phyloP scores from a whole-genome alignment of 257 asterid species.

The Catharanthus roseus region DNA sequence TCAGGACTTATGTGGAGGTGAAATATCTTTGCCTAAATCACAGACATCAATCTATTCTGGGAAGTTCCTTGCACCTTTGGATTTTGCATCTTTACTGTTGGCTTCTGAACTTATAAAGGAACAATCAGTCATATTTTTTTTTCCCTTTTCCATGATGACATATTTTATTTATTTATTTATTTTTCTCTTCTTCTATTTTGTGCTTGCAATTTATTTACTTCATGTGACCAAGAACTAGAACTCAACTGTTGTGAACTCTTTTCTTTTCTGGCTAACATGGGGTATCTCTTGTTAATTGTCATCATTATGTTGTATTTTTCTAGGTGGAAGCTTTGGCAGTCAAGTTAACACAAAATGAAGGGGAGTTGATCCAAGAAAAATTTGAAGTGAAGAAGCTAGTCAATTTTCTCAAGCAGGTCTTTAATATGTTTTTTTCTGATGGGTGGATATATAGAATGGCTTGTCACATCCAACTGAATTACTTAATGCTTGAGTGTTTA shows the following conservation, averaged over 20 bases:
- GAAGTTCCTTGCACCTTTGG: background rate
- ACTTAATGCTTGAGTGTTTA: background rate
- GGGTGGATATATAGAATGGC: background rate
- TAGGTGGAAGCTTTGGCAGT: constrained; percentile 99
- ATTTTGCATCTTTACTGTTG: background rate
- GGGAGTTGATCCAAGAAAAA: constrained; percentile 85
- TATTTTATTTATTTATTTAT: background rate
- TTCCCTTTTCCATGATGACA: background rate
- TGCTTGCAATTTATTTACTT: background rate
- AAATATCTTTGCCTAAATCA: background rate
- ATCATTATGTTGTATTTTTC: constrained; percentile 7
- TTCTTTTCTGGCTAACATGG: background rate
- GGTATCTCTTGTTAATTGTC: background rate
- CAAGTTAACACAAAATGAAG: constrained; percentile 77
- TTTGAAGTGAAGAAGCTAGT: constrained; percentile 90
- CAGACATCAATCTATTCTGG: background rate
- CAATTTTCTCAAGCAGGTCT: constrained; percentile 90
- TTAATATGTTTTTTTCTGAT: background rate
- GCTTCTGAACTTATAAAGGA: background rate
- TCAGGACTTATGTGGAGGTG: background rate
- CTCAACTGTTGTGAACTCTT: background rate
- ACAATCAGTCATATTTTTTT: background rate
- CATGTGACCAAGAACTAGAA: background rate
- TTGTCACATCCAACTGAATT: background rate
- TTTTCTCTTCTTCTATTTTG: background rate